Base-by-base conservation (phyloP, 176 grass and related monocot genomes). In the Ensete glaucum region DNA sequence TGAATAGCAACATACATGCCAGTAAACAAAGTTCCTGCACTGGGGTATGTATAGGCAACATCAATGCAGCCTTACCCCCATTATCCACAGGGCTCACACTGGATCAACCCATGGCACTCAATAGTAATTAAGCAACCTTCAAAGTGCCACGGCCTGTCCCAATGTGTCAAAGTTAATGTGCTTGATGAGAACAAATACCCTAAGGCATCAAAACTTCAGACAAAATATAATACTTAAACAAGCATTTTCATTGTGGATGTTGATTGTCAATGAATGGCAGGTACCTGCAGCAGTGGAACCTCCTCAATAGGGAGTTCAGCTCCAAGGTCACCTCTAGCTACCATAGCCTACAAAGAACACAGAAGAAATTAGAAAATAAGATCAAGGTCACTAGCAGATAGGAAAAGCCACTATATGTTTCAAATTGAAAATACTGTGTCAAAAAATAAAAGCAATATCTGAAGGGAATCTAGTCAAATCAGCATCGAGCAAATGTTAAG, bases 261-360 rank as follows among this genome's bases (percentile, higher is more conserved):
- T 50, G 20, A 43, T 1, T 3, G 50, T 16, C 17, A 57, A 76
- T 69, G 1, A 23, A 73, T 23, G 52, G 12, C 73, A 53, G 14
- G 49, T 89, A 99, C 95, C 95, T 99, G 95, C 81, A 99, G 73
- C 76, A 94, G 81, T 0, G 95, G 95, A 66, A 99, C 95, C 73
- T 99, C 95, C 72, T 99, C 95, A 43, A 99, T 94, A 71, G 95
- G 95, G 23, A 99, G 88, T 77, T 99, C 95, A 87, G 95, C 95
- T 82, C 95, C 95, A 72, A 99, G 83, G 73, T 99, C 95, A 77
- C 95, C 95, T 77, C 95, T 94, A 63, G 95, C 95, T 87, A 99
- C 95, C 95, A 99, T 99, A 88, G 95, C 95, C 95, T 99, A 81
- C 20, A 83, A 76, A 73, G 8, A 79, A 78, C 19, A 24, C n/a